Percentiles rank a stretch among this genome's conserved stretches.
These are phyloP conservation scores for Panicum virgatum DNA, from an alignment of 202 grass and related monocot genomes.

Conservation along the genomic window DNA sequence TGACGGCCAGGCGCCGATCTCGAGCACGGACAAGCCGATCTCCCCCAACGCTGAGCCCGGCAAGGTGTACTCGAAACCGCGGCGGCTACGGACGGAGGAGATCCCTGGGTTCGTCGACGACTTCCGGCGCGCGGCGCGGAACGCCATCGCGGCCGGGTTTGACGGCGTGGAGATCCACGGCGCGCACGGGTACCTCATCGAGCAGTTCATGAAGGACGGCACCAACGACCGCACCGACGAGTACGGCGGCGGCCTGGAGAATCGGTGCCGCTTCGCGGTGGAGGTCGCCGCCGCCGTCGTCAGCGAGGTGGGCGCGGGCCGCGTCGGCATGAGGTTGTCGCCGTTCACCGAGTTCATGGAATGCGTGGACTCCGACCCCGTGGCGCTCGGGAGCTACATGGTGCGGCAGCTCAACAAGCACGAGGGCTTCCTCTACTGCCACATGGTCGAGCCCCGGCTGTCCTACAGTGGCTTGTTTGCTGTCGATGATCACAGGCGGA, in stretches of 20 bases:
- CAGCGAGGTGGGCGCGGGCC: constrained; percentile 32
- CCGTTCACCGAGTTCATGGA: constrained; percentile 36
- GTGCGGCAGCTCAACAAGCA: constrained; percentile 37
- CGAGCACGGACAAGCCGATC: constrained; percentile 43
- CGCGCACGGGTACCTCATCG: constrained; percentile 46
- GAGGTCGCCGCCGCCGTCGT: constrained; percentile 42
- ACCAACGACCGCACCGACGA: constrained; percentile 51
- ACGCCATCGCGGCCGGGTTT: constrained; percentile 57
- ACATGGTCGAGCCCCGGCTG: constrained; percentile 41
- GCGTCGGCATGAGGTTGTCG: constrained; percentile 46
- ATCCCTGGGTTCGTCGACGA: constrained; percentile 40
- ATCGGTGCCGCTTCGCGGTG: constrained; percentile 52
- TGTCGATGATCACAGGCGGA: background rate
- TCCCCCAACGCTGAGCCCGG: background rate
- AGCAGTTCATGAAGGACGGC: constrained; percentile 62
- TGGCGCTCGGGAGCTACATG: constrained; percentile 42
- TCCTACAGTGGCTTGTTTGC: no score
- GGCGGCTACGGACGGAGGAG: constrained; percentile 41
- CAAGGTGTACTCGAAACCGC: constrained; percentile 22
- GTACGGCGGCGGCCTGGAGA: constrained; percentile 10
- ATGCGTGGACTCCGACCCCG: constrained; percentile 43
- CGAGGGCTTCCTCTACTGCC: constrained; percentile 35
- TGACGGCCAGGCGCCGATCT: constrained; percentile 21
- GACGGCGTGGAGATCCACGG: constrained; percentile 66
- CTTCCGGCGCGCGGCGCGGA: constrained; percentile 42